Base-by-base conservation (phyloP, 2,329 filamentous ascomycete species). In the Dothideomycetidae sp. region DNA sequence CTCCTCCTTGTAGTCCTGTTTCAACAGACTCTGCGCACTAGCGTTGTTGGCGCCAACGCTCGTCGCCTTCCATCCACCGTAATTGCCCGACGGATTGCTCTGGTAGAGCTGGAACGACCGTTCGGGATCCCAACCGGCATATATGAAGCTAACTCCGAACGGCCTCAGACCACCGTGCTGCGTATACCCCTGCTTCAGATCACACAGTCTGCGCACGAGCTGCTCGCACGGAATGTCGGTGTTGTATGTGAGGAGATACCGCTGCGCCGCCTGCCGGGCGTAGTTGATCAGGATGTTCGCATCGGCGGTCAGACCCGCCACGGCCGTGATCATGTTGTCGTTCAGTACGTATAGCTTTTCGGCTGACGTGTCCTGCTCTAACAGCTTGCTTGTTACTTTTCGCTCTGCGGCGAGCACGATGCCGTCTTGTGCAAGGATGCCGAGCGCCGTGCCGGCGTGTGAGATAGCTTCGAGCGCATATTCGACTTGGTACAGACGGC, bases 221-320 rank as follows among this genome's bases (percentile, higher is more conserved):
- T 98, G 90, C 63, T 98, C 90, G 68, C 90, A 98, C 42, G 90
- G 90, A 48, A 98, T 98, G 58, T 98, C 90, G 79, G 94, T 86
- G 70, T 96, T 93, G 73, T 98, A 98, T 53, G 88, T 98, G 49
- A 93, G 76, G 59, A 98, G 88, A 66, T 98, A 96, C 57, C 81
- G 77, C 67, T 98, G 90, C 52, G 90, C 90, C 53, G 83, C 81
- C 73, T 93, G 84, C 52, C 90, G 85, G 59, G 90, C 92, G 64
- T 92, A 94, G 71, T 98, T 98, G 76, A 98, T 98, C 60, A 98
- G 84, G 62, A 98, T 98, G 70, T 98, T 98, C 61, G 90, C 90
- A 59, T 98, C 90, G 55, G 90, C 90, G 31, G 86, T 98, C 88
- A 98, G 96, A 57, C 90, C 90, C 53, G 90, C 90, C 43, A 98